A percentile compares a stretch with the other conserved stretches of the same genome.
Conservation (phyloP, 139 green algal species). For the Tetradesmus lagerheimii region DNA sequence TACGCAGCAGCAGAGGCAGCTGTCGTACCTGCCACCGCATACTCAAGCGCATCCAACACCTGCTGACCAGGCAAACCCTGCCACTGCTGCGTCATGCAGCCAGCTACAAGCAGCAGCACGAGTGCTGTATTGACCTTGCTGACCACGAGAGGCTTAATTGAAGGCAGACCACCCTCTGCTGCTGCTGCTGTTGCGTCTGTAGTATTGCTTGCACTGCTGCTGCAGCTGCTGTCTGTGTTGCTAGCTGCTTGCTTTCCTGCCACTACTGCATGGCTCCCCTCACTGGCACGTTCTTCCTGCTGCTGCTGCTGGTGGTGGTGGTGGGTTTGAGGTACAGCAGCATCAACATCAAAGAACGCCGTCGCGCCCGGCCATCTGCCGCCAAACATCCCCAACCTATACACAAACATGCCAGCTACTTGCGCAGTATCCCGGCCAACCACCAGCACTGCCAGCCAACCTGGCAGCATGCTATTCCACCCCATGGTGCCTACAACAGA, state of each 20-base stretch:
- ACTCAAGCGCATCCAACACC: slow-evolving; percentile 55
- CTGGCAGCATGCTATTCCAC: slow-evolving; percentile 69
- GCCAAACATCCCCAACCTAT: slow-evolving; percentile 62
- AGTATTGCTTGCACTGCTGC: neutral
- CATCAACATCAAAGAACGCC: slow-evolving; percentile 74
- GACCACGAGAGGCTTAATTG: slow-evolving; percentile 76
- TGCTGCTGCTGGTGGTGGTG: neutral
- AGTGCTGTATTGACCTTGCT: slow-evolving; percentile 93
- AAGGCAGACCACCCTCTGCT: slow-evolving; percentile 44
- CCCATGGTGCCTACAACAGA: slow-evolving; percentile 70
- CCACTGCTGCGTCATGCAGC: slow-evolving; percentile 71
- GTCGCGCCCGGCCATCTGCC: slow-evolving; percentile 62
- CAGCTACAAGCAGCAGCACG: slow-evolving; percentile 79
- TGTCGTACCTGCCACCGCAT: slow-evolving; percentile 69
- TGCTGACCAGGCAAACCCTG: slow-evolving; percentile 64
- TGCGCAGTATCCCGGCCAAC: slow-evolving; percentile 80
- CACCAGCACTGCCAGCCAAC: slow-evolving; percentile 73
- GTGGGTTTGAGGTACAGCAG: neutral
- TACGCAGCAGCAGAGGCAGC: slow-evolving; percentile 74
- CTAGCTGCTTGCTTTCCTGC: neutral
- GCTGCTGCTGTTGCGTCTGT: slow-evolving; percentile 28
- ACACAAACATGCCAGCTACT: slow-evolving; percentile 63
- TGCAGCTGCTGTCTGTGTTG: slow-evolving; percentile 31
- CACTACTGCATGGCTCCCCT: neutral
- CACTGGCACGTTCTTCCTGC: neutral